These are phyloP conservation scores for Penicillium tannophilum DNA, from an alignment of 495 filamentous ascomycete species.

Conservation along the genomic window DNA sequence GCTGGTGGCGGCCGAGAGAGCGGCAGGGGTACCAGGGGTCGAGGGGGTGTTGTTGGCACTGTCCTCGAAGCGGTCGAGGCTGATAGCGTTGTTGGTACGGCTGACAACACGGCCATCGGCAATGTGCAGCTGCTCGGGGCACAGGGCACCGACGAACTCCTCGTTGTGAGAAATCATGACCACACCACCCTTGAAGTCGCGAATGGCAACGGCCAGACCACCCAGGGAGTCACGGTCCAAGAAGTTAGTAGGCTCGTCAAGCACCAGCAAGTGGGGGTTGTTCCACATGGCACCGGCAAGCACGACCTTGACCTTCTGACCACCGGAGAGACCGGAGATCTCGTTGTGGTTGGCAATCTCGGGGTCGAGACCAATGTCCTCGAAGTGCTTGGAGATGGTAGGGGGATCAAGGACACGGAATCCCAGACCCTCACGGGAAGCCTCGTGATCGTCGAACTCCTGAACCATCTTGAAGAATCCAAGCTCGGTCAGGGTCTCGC, in stretches of 20 bases:
- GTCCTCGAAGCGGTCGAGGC: conserved; percentile 87
- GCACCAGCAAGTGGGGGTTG: conserved; percentile 94
- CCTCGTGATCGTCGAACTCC: conserved; percentile 98
- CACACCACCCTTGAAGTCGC: conserved; percentile 96
- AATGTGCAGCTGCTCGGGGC: conserved; percentile 93
- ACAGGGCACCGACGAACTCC: conserved; percentile 94
- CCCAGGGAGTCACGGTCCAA: conserved; percentile 96
- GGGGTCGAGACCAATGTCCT: conserved; percentile 92
- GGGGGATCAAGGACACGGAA: conserved; percentile 90
- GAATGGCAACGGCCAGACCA: conserved; percentile 92
- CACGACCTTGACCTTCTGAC: conserved; percentile 99
- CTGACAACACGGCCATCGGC: conserved; percentile 82
- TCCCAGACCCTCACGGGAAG: conserved; percentile 93
- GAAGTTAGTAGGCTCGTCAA: conserved; percentile 99
- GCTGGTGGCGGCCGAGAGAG: conserved; percentile 56
- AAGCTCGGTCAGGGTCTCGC: conserved; percentile 82
- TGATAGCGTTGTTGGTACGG: conserved; percentile 72
- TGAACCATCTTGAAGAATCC: conserved; percentile 94
- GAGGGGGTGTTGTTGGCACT: conserved; percentile 62
- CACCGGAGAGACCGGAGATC: conserved; percentile 94
- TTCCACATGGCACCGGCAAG: conserved; percentile 99
- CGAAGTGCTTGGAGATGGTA: conserved; percentile 96
- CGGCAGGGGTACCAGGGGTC: conserved; percentile 53
- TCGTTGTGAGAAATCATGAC: conserved; percentile 99
- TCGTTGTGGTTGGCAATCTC: conserved; percentile 99